Conservation (phyloP, 495 filamentous ascomycete species). For the Hyaloscypha hepaticicola region DNA sequence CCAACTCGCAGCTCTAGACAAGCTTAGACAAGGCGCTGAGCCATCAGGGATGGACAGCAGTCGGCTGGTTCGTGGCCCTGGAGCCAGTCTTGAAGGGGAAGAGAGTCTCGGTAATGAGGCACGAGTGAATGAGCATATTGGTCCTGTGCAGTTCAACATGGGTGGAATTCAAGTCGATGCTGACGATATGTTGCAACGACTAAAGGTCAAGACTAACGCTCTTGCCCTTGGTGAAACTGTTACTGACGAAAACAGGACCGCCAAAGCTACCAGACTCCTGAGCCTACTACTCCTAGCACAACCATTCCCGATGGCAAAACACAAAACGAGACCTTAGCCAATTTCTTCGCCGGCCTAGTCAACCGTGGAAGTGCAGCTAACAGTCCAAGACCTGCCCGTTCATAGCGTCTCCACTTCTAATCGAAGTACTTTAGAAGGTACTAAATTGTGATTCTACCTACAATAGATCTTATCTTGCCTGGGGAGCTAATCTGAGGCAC, state of each 20-base stretch:
- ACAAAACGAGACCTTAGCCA: constrained; percentile 60
- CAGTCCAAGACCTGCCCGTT: constrained; percentile 29
- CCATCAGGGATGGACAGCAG: constrained; percentile 36
- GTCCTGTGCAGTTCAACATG: constrained; percentile 95
- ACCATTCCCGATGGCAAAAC: constrained; percentile 53
- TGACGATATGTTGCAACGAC: constrained; percentile 87
- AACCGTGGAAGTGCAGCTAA: constrained; percentile 43
- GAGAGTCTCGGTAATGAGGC: constrained; percentile 47
- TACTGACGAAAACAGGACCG: constrained; percentile 22
- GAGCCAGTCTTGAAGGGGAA: constrained; percentile 28
- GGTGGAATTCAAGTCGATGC: constrained; percentile 96
- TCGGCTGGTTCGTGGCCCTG: constrained; percentile 20
- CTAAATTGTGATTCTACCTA: background rate
- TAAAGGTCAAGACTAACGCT: constrained; percentile 60
- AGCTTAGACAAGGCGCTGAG: constrained; percentile 49
- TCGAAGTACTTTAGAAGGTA: background rate
- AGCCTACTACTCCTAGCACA: constrained; percentile 29
- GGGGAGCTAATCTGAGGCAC: background rate
- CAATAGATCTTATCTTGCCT: background rate
- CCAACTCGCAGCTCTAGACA: constrained; percentile 72
- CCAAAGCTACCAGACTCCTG: constrained; percentile 39
- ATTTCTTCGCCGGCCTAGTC: constrained; percentile 66
- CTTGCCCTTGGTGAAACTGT: background rate
- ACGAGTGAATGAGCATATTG: constrained; percentile 83
- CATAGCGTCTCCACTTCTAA: background rate